These are phyloP conservation scores for Lasiodiplodia sp. DNA, from an alignment of 2,329 filamentous ascomycete genomes.

Conservation along the genomic window DNA sequence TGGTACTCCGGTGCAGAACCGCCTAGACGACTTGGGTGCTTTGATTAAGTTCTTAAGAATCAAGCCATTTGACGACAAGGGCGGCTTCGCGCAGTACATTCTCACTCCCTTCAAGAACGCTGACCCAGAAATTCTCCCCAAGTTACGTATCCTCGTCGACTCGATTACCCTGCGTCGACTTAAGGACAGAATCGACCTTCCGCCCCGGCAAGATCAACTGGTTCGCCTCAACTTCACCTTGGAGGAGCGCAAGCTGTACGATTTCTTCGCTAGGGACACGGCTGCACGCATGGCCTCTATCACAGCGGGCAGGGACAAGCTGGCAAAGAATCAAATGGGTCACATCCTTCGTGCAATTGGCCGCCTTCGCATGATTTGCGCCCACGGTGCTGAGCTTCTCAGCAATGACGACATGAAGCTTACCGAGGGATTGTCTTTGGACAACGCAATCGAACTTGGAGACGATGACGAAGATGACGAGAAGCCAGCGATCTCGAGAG, in stretches of 20 bases:
- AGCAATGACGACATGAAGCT: constrained; percentile 82
- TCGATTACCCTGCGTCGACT: constrained; percentile 91
- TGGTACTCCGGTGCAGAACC: constrained; percentile 93
- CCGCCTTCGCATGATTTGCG: constrained; percentile 87
- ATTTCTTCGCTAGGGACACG: constrained; percentile 83
- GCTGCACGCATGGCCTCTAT: constrained; percentile 81
- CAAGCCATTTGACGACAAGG: constrained; percentile 81
- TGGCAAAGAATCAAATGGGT: constrained; percentile 88
- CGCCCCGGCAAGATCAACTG: constrained; percentile 74
- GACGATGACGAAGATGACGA: constrained; percentile 69
- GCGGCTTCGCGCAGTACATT: constrained; percentile 80
- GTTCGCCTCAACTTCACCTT: constrained; percentile 77
- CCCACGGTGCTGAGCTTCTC: constrained; percentile 90
- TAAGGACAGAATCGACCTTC: constrained; percentile 84
- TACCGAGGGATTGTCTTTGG: constrained; percentile 80
- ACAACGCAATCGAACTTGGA: constrained; percentile 88
- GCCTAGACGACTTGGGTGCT: constrained; percentile 86
- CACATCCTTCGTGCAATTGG: constrained; percentile 92
- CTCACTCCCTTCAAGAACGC: constrained; percentile 86
- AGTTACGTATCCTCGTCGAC: constrained; percentile 87
- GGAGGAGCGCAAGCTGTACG: constrained; percentile 79
- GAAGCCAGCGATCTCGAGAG: constrained; percentile 67
- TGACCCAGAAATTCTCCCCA: constrained; percentile 82
- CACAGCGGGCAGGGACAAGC: constrained; percentile 68
- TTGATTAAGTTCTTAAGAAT: constrained; percentile 85